Evolutionary conservation across 306 rosid genomes (phyloP), one percentile per base, ranked within the genome.

Genomic region (Gynostemma pentaphyllum): DNA sequence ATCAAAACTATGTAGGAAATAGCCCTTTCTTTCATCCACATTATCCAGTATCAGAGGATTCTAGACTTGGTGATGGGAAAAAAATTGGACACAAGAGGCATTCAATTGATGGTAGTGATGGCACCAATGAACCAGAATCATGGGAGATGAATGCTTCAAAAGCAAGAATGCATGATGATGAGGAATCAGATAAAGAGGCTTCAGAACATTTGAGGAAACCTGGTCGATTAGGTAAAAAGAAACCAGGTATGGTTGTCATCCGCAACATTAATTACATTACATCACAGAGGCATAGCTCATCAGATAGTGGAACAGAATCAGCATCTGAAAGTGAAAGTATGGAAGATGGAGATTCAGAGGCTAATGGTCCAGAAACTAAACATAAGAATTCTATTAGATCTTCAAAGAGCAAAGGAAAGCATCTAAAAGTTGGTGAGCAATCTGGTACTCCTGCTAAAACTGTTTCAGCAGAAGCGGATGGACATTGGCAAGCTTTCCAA

Each of bases 401-500:
- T 69, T 72, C 83, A 14, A 84, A 79, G 71, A 82, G 75, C 50
- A 84, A 73, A 66, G 95, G 76, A 39, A 19, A 66, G 30, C 44
- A 24, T 69, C 66, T 66, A 69, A 84, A 81, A 70, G 73, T 76
- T 69, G 34, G 9, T 62, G 82, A 79, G 79, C 76, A 68, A 76
- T 57, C 70, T 60, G 72, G 57, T 64, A 72, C 75, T 22, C 66
- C 75, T 50, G 78, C 73, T 26, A 79, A 72, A 71, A 89, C 80
- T 76, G 84, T 53, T 62, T 68, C 57, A n/a, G 83, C 54, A 65
- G 90, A 84, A 26, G 80, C 72, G 66, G 88, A 84, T 28, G 95
- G 86, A 23, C 84, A 82, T 49, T 94, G 99, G 99, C 83, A 84
- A 73, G 99, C 97, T 51, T 94, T 94, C 69, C 90, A 94, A 69